These are phyloP conservation scores for Claviceps sp. DNA, from an alignment of 2,329 filamentous ascomycete genomes.

Conservation along the genomic window DNA sequence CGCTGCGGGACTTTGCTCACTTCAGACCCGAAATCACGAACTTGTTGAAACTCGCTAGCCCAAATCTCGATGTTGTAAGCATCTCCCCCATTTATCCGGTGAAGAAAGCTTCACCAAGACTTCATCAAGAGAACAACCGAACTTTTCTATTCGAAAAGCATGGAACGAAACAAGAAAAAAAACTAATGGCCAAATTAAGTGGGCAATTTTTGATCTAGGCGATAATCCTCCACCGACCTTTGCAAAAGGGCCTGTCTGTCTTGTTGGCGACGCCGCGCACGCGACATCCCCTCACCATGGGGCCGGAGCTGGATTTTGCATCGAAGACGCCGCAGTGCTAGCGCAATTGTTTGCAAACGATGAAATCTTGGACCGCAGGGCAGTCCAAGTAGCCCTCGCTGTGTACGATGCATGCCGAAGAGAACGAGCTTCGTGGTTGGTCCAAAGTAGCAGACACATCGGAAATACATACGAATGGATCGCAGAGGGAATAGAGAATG, in stretches of 20 bases:
- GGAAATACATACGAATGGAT: slow-evolving; percentile 7
- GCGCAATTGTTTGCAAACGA: background rate
- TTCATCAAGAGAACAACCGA: background rate
- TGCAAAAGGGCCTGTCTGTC: background rate
- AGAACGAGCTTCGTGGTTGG: slow-evolving; percentile 3
- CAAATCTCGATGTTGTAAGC: slow-evolving; percentile 1
- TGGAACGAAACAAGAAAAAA: background rate
- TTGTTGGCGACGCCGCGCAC: slow-evolving; percentile 7
- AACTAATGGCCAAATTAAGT: background rate
- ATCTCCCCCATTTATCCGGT: too few relatives aligned
- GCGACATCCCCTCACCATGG: slow-evolving; percentile 5
- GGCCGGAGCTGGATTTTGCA: slow-evolving; percentile 4
- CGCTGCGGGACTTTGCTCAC: slow-evolving; percentile 2
- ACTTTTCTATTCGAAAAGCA: background rate
- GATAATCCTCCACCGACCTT: slow-evolving; percentile 4
- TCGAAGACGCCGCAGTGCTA: slow-evolving; percentile 5
- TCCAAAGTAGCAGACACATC: slow-evolving; percentile 5
- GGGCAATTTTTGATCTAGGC: slow-evolving; percentile 6
- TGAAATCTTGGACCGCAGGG: background rate
- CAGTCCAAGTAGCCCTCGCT: background rate
- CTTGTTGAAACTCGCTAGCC: slow-evolving; percentile 1
- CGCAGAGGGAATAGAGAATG: slow-evolving; percentile 4
- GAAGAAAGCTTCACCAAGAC: too few relatives aligned
- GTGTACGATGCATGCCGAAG: background rate
- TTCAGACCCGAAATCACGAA: background rate